These are phyloP conservation scores for Albizia julibrissin DNA, from an alignment of 306 rosid genomes.

Conservation along the genomic window DNA sequence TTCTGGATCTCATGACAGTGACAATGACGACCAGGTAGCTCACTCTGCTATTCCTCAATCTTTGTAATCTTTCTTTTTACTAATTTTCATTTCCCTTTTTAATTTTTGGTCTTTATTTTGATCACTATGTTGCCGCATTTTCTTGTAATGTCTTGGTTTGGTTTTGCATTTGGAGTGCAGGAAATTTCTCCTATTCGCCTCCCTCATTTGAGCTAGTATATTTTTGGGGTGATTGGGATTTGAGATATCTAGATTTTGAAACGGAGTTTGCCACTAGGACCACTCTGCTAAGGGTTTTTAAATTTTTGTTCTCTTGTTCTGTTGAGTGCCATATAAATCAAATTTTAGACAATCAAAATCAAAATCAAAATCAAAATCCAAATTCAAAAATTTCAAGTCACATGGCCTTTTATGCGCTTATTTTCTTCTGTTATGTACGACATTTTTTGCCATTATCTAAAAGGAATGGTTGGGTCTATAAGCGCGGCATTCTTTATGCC, in stretches of 20 bases:
- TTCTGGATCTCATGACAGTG: slow-evolving; percentile 79
- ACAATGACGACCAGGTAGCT: slow-evolving; percentile 68
- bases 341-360: not conserved
- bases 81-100: not conserved
- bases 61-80: not conserved
- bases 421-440: not conserved
- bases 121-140: not conserved
- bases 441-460: not conserved
- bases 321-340: slow-evolving; percentile 6
- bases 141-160: not conserved
- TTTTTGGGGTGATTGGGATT: not conserved
- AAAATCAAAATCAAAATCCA: not conserved
- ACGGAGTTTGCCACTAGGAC: slow-evolving; percentile 15
- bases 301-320: slow-evolving; percentile 3
- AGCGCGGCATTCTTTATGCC: not conserved
- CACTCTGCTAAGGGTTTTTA: not conserved
- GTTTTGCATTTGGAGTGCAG: not conserved
- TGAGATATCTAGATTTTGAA: slow-evolving; percentile 16
- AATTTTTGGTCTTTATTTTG: not conserved
- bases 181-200: not conserved
- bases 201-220: not conserved
- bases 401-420: not conserved
- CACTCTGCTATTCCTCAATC: slow-evolving; percentile 1
- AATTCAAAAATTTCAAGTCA: not conserved
- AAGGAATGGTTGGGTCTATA: not conserved